Conservation (phyloP, 768 basidiomycete genomes). For the Calocybe cyanea region DNA sequence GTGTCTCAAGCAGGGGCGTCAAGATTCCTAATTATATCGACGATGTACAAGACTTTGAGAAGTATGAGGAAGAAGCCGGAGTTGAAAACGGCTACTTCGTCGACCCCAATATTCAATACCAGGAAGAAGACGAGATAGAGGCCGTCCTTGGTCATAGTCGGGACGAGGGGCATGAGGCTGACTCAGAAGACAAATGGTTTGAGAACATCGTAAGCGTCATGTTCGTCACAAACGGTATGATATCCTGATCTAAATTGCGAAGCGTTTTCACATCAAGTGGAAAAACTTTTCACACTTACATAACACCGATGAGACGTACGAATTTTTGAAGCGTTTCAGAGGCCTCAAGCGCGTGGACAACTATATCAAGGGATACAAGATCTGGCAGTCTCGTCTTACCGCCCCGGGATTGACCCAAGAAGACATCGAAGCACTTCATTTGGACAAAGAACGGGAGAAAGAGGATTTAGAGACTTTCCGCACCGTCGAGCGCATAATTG, state of each 20-base stretch:
- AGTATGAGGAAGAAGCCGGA: conserved; percentile 64
- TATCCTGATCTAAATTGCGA: conserved; percentile 14
- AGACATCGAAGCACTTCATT: conserved; percentile 83
- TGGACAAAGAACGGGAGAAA: conserved; percentile 88
- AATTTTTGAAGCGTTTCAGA: conserved; percentile 92
- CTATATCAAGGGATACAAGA: conserved; percentile 90
- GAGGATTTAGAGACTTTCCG: conserved; percentile 91
- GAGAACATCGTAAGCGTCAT: conserved; percentile 69
- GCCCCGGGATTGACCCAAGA: conserved; percentile 73
- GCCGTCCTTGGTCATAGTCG: conserved; percentile 83
- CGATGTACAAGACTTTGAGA: conserved; percentile 76
- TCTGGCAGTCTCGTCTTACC: conserved; percentile 62
- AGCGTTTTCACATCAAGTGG: conserved; percentile 99
- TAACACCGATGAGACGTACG: conserved; percentile 98
- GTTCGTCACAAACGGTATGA: conserved; percentile 6
- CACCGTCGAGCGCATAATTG: conserved; percentile 86
- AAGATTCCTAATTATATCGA: conserved; percentile 85
- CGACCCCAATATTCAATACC: conserved; percentile 48
- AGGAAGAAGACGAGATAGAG: conserved; percentile 88
- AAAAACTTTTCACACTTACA: conserved; percentile 97
- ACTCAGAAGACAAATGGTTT: conserved; percentile 79
- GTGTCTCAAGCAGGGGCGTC: conserved; percentile 70
- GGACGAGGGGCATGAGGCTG: conserved; percentile 75
- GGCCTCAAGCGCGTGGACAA: conserved; percentile 98
- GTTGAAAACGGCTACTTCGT: conserved; percentile 50